Conservation (phyloP, 805 yeast genomes). For the Candida odintsovae region DNA sequence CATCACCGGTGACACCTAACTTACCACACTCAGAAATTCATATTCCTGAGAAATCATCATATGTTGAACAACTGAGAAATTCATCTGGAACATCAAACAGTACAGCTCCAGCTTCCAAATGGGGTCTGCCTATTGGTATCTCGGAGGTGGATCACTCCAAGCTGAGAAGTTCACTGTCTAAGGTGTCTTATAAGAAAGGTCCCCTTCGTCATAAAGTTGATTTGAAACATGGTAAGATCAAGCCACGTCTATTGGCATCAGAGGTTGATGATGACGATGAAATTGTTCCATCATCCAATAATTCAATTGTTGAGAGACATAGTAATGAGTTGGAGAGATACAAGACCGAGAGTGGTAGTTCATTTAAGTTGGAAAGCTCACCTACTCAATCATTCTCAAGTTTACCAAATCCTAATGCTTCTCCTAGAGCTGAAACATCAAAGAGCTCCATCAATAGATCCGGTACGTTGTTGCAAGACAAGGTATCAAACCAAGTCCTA, state of each 20-base stretch:
- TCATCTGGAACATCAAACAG: conserved; percentile 45
- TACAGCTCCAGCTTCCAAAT: conserved; percentile 38
- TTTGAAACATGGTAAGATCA: conserved; percentile 55
- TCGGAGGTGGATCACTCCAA: conserved; percentile 36
- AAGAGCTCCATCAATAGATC: conserved; percentile 11
- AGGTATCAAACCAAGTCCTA: conserved; percentile 13
- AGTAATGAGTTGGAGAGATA: conserved; percentile 15
- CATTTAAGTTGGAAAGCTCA: background rate
- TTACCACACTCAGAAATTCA: conserved; percentile 14
- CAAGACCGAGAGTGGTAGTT: conserved; percentile 5
- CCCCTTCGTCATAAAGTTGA: conserved; percentile 29
- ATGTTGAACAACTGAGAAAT: conserved; percentile 38
- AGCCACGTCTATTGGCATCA: conserved; percentile 64
- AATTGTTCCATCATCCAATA: background rate
- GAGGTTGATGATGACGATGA: conserved; percentile 66
- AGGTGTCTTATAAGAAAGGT: conserved; percentile 12
- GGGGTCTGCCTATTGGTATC: conserved; percentile 53
- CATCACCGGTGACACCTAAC: conserved; percentile 1
- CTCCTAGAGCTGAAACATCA: conserved; percentile 8
- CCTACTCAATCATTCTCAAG: conserved; percentile 1
- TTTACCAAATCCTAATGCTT: background rate
- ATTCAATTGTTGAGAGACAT: conserved; percentile 7
- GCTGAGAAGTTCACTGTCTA: conserved; percentile 7
- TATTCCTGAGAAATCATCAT: conserved; percentile 46
- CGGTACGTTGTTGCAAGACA: conserved; percentile 20